Evolutionary conservation across 2,329 filamentous ascomycete genomes (phyloP).

Genomic region (Didymella segeticola): DNA sequence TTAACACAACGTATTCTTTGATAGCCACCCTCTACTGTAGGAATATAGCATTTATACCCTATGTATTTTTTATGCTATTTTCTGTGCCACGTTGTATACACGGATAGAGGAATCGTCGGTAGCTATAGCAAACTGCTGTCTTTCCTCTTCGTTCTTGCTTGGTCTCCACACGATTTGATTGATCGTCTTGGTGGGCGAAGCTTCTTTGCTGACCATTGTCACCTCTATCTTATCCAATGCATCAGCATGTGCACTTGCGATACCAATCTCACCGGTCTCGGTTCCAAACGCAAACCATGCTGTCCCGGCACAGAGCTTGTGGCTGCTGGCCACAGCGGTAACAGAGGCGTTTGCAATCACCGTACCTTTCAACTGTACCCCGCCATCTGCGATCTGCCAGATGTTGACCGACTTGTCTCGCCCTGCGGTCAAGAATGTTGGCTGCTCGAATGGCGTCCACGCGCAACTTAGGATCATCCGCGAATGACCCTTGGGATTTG

Average conservation of each 20-base stretch:
- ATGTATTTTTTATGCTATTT: background rate
- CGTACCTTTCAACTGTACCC: conserved; percentile 31
- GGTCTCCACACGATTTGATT: conserved; percentile 47
- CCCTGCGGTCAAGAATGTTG: conserved; percentile 83
- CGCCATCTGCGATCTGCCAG: conserved; percentile 53
- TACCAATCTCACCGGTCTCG: conserved; percentile 38
- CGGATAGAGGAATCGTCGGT: conserved; percentile 53
- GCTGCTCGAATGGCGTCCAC: conserved; percentile 65
- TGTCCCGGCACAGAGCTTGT: background rate
- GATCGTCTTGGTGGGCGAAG: conserved; percentile 37
- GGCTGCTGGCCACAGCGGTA: conserved; percentile 38
- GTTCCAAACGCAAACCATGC: conserved; percentile 43
- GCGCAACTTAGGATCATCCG: conserved; percentile 90
- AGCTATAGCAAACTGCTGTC: conserved; percentile 47
- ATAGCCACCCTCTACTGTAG: too few relatives aligned
- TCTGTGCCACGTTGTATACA: conserved; percentile 35
- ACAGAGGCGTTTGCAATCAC: conserved; percentile 36
- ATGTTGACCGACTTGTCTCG: conserved; percentile 81
- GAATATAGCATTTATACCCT: background rate
- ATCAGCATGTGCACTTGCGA: conserved; percentile 17
- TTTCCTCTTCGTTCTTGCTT: background rate
- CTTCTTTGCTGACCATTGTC: conserved; percentile 18
- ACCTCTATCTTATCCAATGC: conserved; percentile 25
- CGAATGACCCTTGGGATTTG: conserved; percentile 84
- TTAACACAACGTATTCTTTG: too few relatives aligned